Base-by-base conservation (phyloP, 306 rosid species). In the Fragaria iinumae region DNA sequence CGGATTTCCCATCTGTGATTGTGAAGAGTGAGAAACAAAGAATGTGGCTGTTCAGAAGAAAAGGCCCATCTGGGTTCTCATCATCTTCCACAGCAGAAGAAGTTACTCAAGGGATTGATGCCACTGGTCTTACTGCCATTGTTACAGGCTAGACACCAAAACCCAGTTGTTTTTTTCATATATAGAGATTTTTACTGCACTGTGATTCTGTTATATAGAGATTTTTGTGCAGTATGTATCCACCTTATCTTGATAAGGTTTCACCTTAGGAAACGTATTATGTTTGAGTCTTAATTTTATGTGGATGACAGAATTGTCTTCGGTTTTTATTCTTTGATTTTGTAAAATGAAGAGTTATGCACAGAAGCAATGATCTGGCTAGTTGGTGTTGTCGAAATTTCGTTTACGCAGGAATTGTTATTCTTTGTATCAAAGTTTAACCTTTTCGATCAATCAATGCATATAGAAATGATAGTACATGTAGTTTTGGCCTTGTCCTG, bases 51-150 rank as follows among this genome's bases (percentile, higher is more conserved):
- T 90, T 94, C 74, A 74, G 79, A 75, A 86, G 75, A 53, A 89
- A 85, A 77, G 92, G 94, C 2, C 68, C 83, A 11, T 91, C 98
- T n/a, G 97, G 93, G 63, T 91, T 91, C 84, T 88, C 93, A 8
- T 81, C 84, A 0, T 80, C 91, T 73, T 91, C 97, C 16, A 91
- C 96, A 10, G 97, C 98, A 0, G 93, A 88, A 67, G 86, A 90
- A 53, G 98, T 91, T 71, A 88, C 98, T 27, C 72, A 82, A 16
- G 93, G 97, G 44, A 85, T 90, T 64, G 85, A 90, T 82, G 98
- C 91, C 14, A 80, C 29, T 75, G 97, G 84, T 29, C 93, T 91
- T 78, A 88, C 97, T 38, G 98, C 98, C 41, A 84, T 93, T 82
- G 90, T 93, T 67, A 91, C 98, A 80, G 97, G 97, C 90, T 5